Evolutionary conservation across 2,329 filamentous ascomycete genomes (phyloP), one percentile per base, ranked within the genome.

Genomic region (Exophiala xenobiotica): DNA sequence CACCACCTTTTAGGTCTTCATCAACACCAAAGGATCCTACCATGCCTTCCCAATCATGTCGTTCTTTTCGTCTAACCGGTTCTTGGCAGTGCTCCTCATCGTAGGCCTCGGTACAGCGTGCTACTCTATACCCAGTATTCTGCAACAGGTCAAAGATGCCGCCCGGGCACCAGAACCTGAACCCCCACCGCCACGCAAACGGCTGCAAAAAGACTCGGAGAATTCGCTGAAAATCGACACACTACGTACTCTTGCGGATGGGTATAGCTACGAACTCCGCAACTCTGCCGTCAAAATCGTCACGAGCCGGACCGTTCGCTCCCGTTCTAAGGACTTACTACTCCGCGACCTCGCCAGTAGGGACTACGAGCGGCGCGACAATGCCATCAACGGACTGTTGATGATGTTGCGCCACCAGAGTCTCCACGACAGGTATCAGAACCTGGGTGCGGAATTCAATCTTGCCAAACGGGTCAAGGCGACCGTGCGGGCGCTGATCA

Each of bases 181-280:
- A 16, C 49, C 55, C 6, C 40, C 49, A 18, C 39, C 52, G 2
- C 52, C 51, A 27, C 27, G 43, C 23, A 55, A 50, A 46, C 52
- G 40, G 12, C 52, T 58, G 2, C 55, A 55, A 31, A 58, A 58
- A 43, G 55, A 58, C 16, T 58, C 55, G 1, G 55, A 58, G 44
- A 55, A 58, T 20, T 49, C 52, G 12, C 46, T 58, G 8, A 58
- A 55, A 33, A 53, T 83, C 8, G 75, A 78, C 35, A 90, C 87
- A 0, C 74, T 91, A 7, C 75, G 83, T 45, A 86, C 82, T 57
- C 76, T 91, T 3, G 73, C 87, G 9, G 75, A 79, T 45, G 87
- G 87, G 66, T 86, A 86, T 54, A 92, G 85, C 67, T 85, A 81
- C 63, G 80, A 86, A 16, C 86, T 91, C 56, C 78, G 84, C 58